Conservation (phyloP, 495 filamentous ascomycete species). For the Penicillium canariense region DNA sequence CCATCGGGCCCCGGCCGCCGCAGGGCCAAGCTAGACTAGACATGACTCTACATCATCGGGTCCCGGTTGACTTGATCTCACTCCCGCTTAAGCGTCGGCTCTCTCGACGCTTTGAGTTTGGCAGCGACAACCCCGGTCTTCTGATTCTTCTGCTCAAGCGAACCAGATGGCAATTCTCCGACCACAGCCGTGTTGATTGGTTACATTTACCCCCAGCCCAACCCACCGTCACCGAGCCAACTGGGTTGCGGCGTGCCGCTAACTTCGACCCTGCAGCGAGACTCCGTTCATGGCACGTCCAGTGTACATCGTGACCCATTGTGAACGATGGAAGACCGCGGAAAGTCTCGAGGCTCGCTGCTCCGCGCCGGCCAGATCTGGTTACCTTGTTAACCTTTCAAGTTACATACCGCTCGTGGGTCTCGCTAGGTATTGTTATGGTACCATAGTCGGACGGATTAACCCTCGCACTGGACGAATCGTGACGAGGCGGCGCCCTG, state of each 20-base stretch:
- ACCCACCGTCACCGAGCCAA: conserved; percentile 19
- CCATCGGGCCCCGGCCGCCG: conserved; percentile 1
- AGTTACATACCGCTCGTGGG: conserved; percentile 10
- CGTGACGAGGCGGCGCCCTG: background rate
- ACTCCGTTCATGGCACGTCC: conserved; percentile 1
- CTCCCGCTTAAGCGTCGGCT: conserved; percentile 10
- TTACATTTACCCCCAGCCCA: conserved; percentile 1
- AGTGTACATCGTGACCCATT: conserved; percentile 11
- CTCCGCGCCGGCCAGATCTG: conserved; percentile 5
- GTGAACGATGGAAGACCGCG: conserved; percentile 8
- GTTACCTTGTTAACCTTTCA: conserved; percentile 19
- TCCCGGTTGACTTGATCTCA: conserved; percentile 6
- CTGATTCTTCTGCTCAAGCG: conserved; percentile 1
- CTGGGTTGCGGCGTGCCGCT: conserved; percentile 12
- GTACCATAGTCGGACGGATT: conserved; percentile 12
- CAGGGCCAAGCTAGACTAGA: conserved; percentile 13
- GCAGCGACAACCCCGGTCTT: conserved; percentile 3
- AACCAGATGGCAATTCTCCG: conserved; percentile 8
- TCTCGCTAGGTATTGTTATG: conserved; percentile 5
- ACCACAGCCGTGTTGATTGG: conserved; percentile 13
- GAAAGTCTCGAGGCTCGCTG: conserved; percentile 2
- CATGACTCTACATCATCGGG: conserved; percentile 16
- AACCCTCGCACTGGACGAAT: conserved; percentile 9
- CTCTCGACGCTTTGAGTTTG: conserved; percentile 14
- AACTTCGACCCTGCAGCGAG: conserved; percentile 14